These are phyloP conservation scores for Talaromyces funiculosus DNA, from an alignment of 2,329 filamentous ascomycete species.

Conservation along the genomic window DNA sequence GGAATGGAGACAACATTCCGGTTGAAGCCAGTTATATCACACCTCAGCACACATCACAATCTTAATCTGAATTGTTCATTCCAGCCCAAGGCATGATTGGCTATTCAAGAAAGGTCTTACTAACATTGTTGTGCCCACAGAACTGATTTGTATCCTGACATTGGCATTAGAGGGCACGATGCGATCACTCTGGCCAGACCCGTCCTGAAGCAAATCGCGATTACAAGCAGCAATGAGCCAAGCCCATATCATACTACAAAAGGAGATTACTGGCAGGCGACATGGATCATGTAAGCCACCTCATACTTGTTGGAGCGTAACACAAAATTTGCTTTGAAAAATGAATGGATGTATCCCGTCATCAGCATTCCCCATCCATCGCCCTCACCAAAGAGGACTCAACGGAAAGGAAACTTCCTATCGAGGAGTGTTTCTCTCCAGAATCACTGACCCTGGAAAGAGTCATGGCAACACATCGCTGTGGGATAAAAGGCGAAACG, in stretches of 20 bases:
- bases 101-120: background rate
- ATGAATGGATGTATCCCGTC: constrained; percentile 51
- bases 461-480: constrained; percentile 65
- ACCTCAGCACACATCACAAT: background rate
- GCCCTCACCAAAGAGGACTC: constrained; percentile 66
- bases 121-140: background rate
- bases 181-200: background rate
- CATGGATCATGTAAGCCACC: constrained; percentile 3
- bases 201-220: background rate
- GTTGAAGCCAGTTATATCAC: background rate
- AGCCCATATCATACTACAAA: background rate
- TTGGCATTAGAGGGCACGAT: background rate
- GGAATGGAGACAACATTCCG: constrained; percentile 12
- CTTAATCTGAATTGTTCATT: background rate
- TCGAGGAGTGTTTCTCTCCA: constrained; percentile 57
- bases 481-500: constrained; percentile 48
- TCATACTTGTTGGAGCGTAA: background rate
- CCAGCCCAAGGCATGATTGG: background rate
- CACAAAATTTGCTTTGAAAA: background rate
- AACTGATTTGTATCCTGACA: background rate
- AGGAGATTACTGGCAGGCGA: background rate
- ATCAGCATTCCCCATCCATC: constrained; percentile 66
- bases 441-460: constrained; percentile 50
- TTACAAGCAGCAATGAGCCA: background rate
- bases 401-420: constrained; percentile 66